A percentile compares a stretch with the other conserved stretches of the same genome.
These are phyloP conservation scores for Brasenia schreberi DNA, from an alignment of 164 flowering plant genomes.

Conservation along the genomic window DNA sequence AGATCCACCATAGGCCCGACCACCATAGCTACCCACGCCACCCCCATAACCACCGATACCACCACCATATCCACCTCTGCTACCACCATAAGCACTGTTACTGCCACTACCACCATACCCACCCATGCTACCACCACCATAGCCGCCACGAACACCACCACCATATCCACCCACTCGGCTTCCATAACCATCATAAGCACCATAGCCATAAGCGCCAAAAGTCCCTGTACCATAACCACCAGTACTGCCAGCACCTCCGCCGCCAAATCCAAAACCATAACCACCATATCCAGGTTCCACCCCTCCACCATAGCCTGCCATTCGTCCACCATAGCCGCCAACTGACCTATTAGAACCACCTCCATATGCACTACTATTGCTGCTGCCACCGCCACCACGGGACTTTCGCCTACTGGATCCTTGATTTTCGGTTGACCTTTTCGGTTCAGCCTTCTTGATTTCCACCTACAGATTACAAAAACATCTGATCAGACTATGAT, in stretches of 20 bases:
- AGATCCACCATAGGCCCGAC: conserved; percentile 27
- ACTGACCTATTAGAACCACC: neutral
- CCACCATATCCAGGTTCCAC: neutral
- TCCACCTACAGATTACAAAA: conserved; percentile 26
- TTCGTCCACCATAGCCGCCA: neutral
- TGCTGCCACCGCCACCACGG: conserved; percentile 16
- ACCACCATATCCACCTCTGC: conserved; percentile 12
- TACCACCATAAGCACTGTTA: conserved; percentile 3
- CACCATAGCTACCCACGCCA: conserved; percentile 25
- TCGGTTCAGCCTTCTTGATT: conserved; percentile 62
- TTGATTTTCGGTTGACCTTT: conserved; percentile 27
- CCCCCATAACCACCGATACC: conserved; percentile 2
- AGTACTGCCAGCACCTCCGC: neutral
- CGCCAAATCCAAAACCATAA: neutral
- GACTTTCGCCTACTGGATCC: conserved; percentile 3
- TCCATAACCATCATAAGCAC: neutral
- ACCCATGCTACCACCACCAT: no score
- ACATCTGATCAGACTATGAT: neutral
- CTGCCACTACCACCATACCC: no score
- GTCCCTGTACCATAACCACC: neutral
- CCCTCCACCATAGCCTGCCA: no score
- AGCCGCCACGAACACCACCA: conserved; percentile 6
- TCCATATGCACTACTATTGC: conserved; percentile 6
- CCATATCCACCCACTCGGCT: conserved; percentile 12
- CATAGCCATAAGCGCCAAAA: neutral